Evolutionary conservation across 1,284 basidiomycete genomes (phyloP).

Genomic region (Trichosporon asahii): DNA sequence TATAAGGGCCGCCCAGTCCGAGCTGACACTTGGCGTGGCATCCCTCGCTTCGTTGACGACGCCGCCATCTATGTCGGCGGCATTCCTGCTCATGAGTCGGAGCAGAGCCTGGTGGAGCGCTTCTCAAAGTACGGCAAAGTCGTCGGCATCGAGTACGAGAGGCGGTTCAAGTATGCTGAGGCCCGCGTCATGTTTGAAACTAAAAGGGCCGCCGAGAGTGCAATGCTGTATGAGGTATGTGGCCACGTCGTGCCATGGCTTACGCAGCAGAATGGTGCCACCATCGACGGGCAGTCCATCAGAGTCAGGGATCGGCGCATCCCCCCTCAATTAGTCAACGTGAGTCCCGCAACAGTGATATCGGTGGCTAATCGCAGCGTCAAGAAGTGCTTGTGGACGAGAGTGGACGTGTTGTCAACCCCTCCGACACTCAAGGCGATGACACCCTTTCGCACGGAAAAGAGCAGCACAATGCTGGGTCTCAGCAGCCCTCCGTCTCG

Average conservation of each 20-base stretch:
- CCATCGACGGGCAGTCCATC: not conserved
- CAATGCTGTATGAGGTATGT: conserved; percentile 35
- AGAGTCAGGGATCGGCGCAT: not conserved
- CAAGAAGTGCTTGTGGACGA: not conserved
- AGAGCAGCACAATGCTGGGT: not conserved
- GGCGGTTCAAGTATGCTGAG: conserved; percentile 12
- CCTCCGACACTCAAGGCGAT: not conserved
- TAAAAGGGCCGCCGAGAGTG: conserved; percentile 24
- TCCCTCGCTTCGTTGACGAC: conserved; percentile 32
- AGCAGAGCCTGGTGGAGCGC: conserved; percentile 26
- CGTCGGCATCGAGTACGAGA: conserved; percentile 38
- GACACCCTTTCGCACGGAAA: not conserved
- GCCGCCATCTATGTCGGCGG: conserved; percentile 32
- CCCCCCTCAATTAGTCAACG: not conserved
- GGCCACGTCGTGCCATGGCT: not conserved
- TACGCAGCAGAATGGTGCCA: not conserved
- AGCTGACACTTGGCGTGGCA: conserved; percentile 21
- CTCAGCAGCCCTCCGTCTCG: not conserved
- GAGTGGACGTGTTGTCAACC: not conserved
- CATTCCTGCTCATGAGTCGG: conserved; percentile 23
- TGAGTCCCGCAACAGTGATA: not conserved
- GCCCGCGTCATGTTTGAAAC: conserved; percentile 38
- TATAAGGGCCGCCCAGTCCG: conserved; percentile 32
- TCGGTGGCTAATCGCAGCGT: not conserved
- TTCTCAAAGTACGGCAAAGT: conserved; percentile 42